Percentiles rank a stretch among this genome's conserved stretches.
phyloP scores from a whole-genome alignment of 202 grass and related monocot species.

The Tripidium arundinaceum region DNA sequence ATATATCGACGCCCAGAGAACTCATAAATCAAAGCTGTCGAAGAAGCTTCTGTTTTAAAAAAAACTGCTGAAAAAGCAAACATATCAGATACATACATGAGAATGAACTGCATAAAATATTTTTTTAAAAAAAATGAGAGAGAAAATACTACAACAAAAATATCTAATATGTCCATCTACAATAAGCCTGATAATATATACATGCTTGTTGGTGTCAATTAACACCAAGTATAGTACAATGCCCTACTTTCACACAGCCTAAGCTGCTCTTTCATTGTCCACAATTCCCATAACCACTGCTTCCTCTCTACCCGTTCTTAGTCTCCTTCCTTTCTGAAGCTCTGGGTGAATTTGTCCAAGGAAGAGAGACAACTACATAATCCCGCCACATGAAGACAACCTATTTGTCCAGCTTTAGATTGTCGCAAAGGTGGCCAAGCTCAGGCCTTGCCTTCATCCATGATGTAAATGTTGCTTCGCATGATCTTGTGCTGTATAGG shows the following conservation, averaged over 20 bases:
- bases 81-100: neutral
- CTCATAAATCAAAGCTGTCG: neutral
- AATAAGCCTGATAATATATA: constrained; percentile 42
- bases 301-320: neutral
- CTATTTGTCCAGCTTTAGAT: constrained; percentile 85
- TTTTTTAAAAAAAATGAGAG: neutral
- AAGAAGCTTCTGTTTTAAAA: neutral
- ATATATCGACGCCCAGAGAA: neutral
- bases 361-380: constrained; percentile 6
- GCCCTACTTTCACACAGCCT: constrained; percentile 7
- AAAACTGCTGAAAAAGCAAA: neutral
- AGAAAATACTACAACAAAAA: constrained; percentile 2
- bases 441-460: constrained; percentile 95
- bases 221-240: constrained; percentile 26
- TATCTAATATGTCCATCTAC: constrained; percentile 10
- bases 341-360: neutral
- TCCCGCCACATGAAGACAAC: neutral
- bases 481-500: constrained; percentile 57
- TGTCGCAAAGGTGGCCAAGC: constrained; percentile 90
- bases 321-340: neutral
- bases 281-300: neutral
- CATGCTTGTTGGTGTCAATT: constrained; percentile 35
- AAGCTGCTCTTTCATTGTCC: neutral
- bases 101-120: neutral
- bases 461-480: constrained; percentile 59